Conservation (phyloP, 2,329 filamentous ascomycete species). For the Aspergillus uvarum region DNA sequence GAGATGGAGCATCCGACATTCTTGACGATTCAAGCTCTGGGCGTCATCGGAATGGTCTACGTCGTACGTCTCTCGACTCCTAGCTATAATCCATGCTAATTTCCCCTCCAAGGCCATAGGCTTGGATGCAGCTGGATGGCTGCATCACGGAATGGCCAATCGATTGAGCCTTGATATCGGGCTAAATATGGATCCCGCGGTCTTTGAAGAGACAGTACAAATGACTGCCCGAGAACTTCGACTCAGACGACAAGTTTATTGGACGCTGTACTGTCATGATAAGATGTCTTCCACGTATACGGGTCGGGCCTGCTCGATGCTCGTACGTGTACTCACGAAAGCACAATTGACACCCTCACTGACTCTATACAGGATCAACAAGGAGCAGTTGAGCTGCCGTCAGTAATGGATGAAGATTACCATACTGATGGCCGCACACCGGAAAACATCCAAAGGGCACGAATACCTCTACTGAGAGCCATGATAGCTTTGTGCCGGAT, state of each 20-base stretch:
- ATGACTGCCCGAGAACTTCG: constrained; percentile 32
- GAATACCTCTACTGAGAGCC: background rate
- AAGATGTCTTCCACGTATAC: constrained; percentile 37
- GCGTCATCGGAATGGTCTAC: constrained; percentile 30
- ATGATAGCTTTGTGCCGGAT: background rate
- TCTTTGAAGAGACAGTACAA: constrained; percentile 26
- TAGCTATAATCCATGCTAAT: background rate
- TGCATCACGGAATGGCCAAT: constrained; percentile 40
- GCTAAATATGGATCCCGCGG: constrained; percentile 35
- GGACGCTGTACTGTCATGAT: constrained; percentile 38
- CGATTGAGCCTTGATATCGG: constrained; percentile 40
- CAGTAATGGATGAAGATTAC: background rate
- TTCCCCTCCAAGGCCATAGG: constrained; percentile 29
- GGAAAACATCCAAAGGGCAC: background rate
- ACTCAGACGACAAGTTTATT: constrained; percentile 38
- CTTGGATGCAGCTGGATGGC: constrained; percentile 38
- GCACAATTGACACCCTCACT: background rate
- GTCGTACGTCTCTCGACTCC: constrained; percentile 21
- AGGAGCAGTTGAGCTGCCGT: background rate
- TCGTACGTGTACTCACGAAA: constrained; percentile 24
- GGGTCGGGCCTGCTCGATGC: constrained; percentile 36
- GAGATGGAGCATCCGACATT: constrained; percentile 33
- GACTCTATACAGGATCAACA: background rate
- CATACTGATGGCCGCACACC: background rate
- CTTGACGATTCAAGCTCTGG: constrained; percentile 39